phyloP scores from a whole-genome alignment of 345 rosid species.

The Citrus hindsii region DNA sequence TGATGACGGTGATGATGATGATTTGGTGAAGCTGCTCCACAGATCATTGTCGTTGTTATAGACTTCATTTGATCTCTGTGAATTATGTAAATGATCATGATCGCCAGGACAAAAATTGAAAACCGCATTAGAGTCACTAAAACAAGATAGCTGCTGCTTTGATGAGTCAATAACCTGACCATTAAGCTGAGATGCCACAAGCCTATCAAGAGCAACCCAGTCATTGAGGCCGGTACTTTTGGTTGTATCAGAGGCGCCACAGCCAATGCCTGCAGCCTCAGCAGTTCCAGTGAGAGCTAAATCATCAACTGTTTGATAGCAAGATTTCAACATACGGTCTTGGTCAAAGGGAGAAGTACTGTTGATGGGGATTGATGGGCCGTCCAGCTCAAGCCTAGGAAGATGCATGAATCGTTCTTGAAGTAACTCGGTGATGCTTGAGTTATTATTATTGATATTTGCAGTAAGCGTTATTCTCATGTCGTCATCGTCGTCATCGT shows the following conservation, averaged over 20 bases:
- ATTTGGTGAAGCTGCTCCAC: slow-evolving; percentile 66
- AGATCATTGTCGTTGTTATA: slow-evolving; percentile 41
- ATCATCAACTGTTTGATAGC: slow-evolving; percentile 37
- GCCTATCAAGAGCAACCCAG: slow-evolving; percentile 82
- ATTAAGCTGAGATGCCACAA: slow-evolving; percentile 94
- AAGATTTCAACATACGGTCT: slow-evolving; percentile 18
- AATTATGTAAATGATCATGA: slow-evolving; percentile 24
- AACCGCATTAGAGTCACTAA: slow-evolving; percentile 36
- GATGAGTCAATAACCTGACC: slow-evolving; percentile 45
- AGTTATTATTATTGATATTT: slow-evolving; percentile 3
- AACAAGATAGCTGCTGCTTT: slow-evolving; percentile 42
- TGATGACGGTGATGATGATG: slow-evolving; percentile 56
- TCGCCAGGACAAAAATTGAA: slow-evolving; percentile 37
- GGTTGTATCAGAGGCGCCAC: neutral
- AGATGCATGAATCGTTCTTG: slow-evolving; percentile 63
- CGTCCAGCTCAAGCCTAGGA: slow-evolving; percentile 71
- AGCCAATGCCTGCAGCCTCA: slow-evolving; percentile 19
- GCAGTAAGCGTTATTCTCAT: slow-evolving; percentile 23
- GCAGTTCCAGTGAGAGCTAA: slow-evolving; percentile 23
- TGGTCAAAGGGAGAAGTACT: slow-evolving; percentile 15
- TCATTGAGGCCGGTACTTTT: slow-evolving; percentile 34
- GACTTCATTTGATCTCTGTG: slow-evolving; percentile 29
- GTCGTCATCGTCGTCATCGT: neutral
- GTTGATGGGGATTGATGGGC: slow-evolving; percentile 33
- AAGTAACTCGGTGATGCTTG: slow-evolving; percentile 19